phyloP scores from a whole-genome alignment of 2,329 filamentous ascomycete species.

The Talaromyces marneffei region DNA sequence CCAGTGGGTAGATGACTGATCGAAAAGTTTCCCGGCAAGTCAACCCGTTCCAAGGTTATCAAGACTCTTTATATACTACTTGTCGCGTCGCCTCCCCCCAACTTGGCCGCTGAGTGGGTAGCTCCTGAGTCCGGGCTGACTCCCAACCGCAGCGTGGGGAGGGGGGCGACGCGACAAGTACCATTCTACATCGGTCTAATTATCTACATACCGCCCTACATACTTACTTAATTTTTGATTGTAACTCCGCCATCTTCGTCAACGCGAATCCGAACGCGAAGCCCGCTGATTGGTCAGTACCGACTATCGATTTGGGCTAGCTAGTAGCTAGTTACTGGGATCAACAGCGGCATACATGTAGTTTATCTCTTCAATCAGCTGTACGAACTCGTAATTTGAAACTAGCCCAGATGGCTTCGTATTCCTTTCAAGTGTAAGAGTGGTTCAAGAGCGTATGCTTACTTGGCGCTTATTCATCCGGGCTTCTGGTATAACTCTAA shows the following conservation, averaged over 20 bases:
- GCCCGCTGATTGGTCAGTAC: background rate
- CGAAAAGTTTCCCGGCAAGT: background rate
- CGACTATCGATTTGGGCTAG: background rate
- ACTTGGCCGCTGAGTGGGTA: no score
- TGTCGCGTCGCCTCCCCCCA: no score
- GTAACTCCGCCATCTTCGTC: no score
- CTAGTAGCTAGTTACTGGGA: background rate
- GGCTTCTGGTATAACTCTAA: background rate
- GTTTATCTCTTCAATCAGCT: background rate
- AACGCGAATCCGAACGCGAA: conserved; percentile 9
- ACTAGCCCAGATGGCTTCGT: background rate
- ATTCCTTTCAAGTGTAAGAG: background rate
- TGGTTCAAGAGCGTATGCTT: background rate
- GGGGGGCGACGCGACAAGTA: no score
- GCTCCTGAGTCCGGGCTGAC: no score
- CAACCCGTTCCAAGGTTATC: no score
- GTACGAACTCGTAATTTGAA: background rate
- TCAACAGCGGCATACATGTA: background rate
- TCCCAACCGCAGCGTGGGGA: no score
- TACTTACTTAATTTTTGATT: no score
- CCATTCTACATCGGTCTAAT: background rate
- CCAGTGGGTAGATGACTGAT: background rate
- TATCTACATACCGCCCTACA: background rate
- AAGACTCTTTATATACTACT: background rate
- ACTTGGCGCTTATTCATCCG: background rate